Evolutionary conservation across 2,329 filamentous ascomycete species (phyloP).

Genomic region (Paraconiothyrium sp.): DNA sequence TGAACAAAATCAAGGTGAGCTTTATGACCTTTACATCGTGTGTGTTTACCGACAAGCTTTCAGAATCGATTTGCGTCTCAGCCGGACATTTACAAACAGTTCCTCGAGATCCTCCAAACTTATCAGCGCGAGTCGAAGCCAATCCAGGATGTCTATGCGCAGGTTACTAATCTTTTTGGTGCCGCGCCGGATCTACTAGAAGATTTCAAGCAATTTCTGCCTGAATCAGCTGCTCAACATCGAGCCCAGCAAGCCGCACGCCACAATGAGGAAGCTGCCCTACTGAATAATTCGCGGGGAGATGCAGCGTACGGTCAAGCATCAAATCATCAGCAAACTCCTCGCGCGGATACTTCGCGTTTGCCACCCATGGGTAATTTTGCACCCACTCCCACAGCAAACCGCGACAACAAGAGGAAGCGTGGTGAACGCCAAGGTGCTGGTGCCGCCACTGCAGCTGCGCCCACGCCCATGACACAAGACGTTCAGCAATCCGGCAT

Average conservation of each 20-base stretch:
- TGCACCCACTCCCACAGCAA: slow-evolving; percentile 81
- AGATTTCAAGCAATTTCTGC: slow-evolving; percentile 98
- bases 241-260: slow-evolving; percentile 65
- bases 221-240: slow-evolving; percentile 79
- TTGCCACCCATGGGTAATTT: slow-evolving; percentile 97
- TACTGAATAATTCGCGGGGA: slow-evolving; percentile 71
- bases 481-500: slow-evolving; percentile 47
- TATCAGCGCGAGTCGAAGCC: slow-evolving; percentile 98
- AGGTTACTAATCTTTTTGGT: slow-evolving; percentile 94
- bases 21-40: background rate
- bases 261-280: slow-evolving; percentile 73
- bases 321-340: slow-evolving; percentile 59
- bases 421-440: slow-evolving; percentile 70
- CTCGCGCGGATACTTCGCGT: slow-evolving; percentile 54
- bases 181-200: slow-evolving; percentile 93
- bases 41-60: slow-evolving; percentile 19
- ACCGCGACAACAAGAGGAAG: slow-evolving; percentile 87
- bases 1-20: slow-evolving; percentile 98
- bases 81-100: slow-evolving; percentile 99
- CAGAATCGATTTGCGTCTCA: slow-evolving; percentile 97
- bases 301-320: slow-evolving; percentile 57
- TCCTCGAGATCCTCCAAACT: slow-evolving; percentile 96
- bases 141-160: slow-evolving; percentile 96
- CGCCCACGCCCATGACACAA: slow-evolving; percentile 43
- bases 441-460: slow-evolving; percentile 53